A percentile compares a stretch with the other conserved stretches of the same genome.
Evolutionary conservation across 2,329 filamentous ascomycete species (phyloP).

Genomic region (Xylariaceae sp.): DNA sequence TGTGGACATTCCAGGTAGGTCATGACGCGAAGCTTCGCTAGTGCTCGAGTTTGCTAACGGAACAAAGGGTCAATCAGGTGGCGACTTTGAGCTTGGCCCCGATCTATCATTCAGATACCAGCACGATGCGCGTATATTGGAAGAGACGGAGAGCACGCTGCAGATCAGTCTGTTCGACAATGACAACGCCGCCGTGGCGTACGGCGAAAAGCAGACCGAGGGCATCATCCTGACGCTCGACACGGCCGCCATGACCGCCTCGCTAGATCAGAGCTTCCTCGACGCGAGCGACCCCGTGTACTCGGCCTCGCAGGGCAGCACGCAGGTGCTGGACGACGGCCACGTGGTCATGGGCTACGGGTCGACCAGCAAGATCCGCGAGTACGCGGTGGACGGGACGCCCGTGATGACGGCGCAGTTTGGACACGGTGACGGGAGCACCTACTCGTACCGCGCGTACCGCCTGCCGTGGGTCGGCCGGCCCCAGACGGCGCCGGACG

Average conservation of each 20-base stretch:
- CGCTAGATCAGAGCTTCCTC: constrained; percentile 17
- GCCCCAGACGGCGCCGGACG: constrained; percentile 14
- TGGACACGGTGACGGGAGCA: constrained; percentile 13
- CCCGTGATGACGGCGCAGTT: constrained; percentile 30
- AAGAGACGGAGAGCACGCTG: constrained; percentile 15
- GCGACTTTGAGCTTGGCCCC: constrained; percentile 16
- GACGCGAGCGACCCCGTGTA: constrained; percentile 15
- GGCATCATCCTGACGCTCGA: constrained; percentile 20
- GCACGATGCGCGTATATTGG: constrained; percentile 29
- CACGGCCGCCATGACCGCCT: constrained; percentile 23
- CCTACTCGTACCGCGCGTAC: constrained; percentile 31
- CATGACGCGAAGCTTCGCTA: neutral
- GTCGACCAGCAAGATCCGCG: constrained; percentile 30
- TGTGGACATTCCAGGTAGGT: constrained; percentile 20
- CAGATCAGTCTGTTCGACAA: constrained; percentile 33
- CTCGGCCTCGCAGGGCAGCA: constrained; percentile 16
- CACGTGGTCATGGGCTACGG: constrained; percentile 32
- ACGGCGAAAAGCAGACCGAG: constrained; percentile 16
- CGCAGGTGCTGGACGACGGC: constrained; percentile 15
- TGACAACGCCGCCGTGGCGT: constrained; percentile 22
- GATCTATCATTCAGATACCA: constrained; percentile 29
- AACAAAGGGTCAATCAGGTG: constrained; percentile 17
- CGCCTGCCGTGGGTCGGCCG: constrained; percentile 28
- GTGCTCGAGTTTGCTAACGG: neutral
- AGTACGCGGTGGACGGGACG: constrained; percentile 27